These are phyloP conservation scores for Dorcoceras hygrometricum DNA, from an alignment of 257 asterid genomes.

Conservation along the genomic window DNA sequence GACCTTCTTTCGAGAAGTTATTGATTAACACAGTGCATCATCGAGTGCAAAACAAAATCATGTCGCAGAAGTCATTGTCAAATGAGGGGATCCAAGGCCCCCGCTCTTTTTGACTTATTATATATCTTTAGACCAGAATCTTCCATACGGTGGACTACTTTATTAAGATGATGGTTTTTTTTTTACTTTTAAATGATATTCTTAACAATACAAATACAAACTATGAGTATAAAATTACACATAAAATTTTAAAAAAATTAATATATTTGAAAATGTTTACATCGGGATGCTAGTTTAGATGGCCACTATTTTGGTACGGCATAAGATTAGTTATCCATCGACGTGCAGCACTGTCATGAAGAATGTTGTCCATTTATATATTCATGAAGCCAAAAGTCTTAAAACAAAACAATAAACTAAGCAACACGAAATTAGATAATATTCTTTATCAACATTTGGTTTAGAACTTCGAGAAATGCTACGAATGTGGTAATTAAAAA, in stretches of 20 bases:
- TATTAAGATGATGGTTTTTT: background rate
- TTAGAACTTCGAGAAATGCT: conserved; percentile 29
- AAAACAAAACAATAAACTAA: conserved; percentile 14
- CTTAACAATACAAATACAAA: no score
- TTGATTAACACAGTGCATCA: background rate
- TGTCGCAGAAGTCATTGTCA: background rate
- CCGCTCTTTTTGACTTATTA: background rate
- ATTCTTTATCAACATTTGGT: conserved; percentile 23
- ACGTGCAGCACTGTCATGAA: conserved; percentile 21
- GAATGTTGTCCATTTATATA: conserved; percentile 23
- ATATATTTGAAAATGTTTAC: conserved; percentile 31
- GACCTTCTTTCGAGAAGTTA: background rate
- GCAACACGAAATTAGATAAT: conserved; percentile 29
- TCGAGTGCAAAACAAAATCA: background rate
- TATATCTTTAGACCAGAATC: background rate
- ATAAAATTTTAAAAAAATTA: background rate
- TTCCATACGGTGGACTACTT: background rate
- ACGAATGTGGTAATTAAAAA: background rate
- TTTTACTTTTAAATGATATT: no score
- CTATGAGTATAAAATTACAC: no score
- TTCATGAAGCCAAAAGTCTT: conserved; percentile 15
- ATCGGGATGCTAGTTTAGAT: conserved; percentile 19
- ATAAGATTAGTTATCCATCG: conserved; percentile 22
- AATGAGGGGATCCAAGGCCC: background rate
- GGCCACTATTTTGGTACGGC: conserved; percentile 18